phyloP scores from a whole-genome alignment of 805 yeast genomes.

The Monosporozyma servazzii region DNA sequence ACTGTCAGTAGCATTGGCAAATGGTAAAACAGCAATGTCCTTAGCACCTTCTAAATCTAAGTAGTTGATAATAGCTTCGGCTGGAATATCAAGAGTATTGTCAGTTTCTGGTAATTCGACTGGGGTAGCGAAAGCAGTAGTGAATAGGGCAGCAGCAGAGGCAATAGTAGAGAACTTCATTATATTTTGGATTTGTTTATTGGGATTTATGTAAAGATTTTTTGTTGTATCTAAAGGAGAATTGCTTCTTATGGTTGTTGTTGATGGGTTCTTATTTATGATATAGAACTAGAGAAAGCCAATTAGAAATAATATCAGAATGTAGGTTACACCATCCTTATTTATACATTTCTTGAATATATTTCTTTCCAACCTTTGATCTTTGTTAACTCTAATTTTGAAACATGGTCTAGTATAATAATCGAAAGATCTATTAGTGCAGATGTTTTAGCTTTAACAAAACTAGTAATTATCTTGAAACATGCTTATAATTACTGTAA shows the following conservation, averaged over 20 bases:
- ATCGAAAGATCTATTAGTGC: not conserved
- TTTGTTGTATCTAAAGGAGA: not conserved
- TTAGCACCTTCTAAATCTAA: conserved; percentile 22
- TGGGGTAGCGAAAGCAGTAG: conserved; percentile 18
- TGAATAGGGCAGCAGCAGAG: conserved; percentile 9
- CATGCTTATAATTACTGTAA: not conserved
- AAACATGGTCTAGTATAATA: not conserved
- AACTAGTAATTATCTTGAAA: not conserved
- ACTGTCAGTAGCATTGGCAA: conserved; percentile 21
- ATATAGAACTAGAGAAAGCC: not conserved
- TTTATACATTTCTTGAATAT: not conserved
- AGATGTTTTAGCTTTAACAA: not conserved
- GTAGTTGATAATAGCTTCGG: conserved; percentile 26
- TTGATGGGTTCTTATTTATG: not conserved
- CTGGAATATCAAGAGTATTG: conserved; percentile 18
- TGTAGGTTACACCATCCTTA: not conserved
- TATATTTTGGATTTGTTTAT: not conserved
- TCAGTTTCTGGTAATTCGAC: conserved; percentile 10
- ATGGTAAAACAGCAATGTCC: conserved; percentile 24
- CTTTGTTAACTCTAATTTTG: not conserved
- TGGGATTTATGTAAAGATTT: not conserved
- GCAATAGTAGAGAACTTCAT: conserved; percentile 17
- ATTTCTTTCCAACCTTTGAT: not conserved
- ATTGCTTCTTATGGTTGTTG: not conserved
- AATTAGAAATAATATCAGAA: not conserved